Percentiles rank a stretch among this genome's conserved stretches.
These are phyloP conservation scores for Hygrophorus pudorinus DNA, from an alignment of 768 basidiomycete genomes.

Conservation along the genomic window DNA sequence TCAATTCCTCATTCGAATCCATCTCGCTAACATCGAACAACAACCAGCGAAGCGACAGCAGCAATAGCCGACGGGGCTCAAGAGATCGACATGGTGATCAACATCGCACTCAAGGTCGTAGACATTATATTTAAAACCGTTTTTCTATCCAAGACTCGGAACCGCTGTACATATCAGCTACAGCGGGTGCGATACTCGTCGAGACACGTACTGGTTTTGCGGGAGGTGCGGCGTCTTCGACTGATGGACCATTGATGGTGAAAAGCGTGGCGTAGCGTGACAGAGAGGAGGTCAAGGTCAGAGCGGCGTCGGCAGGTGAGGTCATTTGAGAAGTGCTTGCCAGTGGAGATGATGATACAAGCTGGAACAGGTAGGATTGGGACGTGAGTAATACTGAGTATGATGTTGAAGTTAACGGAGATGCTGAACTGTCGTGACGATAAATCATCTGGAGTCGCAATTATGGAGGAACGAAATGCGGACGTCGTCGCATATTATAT, in stretches of 20 bases:
- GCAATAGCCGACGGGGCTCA: conserved; percentile 37
- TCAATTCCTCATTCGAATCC: conserved; percentile 7
- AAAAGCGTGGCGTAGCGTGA: conserved; percentile 27
- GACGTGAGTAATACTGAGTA: conserved; percentile 38
- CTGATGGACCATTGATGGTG: conserved; percentile 36
- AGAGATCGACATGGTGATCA: conserved; percentile 45
- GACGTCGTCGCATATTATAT: too few species aligned
- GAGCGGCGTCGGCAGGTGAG: conserved; percentile 41
- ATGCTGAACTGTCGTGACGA: too few species aligned
- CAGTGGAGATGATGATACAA: conserved; percentile 35
- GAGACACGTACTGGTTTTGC: conserved; percentile 46
- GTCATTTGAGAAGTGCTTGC: conserved; percentile 33
- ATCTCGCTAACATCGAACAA: too few species aligned
- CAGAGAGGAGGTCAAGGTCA: conserved; percentile 39
- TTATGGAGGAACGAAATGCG: too few species aligned
- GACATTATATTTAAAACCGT: conserved; percentile 47
- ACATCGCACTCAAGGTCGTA: conserved; percentile 35
- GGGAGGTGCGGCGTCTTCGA: conserved; percentile 34
- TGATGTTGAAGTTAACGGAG: too few species aligned
- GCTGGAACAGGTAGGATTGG: conserved; percentile 45
- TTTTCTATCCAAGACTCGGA: conserved; percentile 38
- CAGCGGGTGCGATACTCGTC: conserved; percentile 42
- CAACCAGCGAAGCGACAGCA: conserved; percentile 33
- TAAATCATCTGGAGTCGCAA: too few species aligned
- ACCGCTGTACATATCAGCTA: conserved; percentile 34